A percentile compares a stretch with the other conserved stretches of the same genome.
Evolutionary conservation across 1,139 yeast species (phyloP).

Genomic region (Hyphopichia fennica): DNA sequence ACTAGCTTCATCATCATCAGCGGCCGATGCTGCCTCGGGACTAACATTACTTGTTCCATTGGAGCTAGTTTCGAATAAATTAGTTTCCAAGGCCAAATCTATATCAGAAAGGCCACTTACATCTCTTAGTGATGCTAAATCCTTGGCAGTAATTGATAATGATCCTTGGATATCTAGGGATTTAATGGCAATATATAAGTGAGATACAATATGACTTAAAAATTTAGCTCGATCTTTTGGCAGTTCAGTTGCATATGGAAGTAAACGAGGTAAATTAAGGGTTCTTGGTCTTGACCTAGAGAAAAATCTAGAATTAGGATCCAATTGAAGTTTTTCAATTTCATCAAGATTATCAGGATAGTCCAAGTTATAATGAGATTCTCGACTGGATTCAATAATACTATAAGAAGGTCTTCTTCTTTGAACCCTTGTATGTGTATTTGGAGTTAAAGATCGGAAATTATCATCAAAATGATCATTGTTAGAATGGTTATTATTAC

Average conservation of each 20-base stretch:
- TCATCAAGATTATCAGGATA: slow-evolving; percentile 52
- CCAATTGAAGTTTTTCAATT: slow-evolving; percentile 39
- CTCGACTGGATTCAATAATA: slow-evolving; percentile 37
- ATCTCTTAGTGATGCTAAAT: slow-evolving; percentile 44
- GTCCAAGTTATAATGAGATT: slow-evolving; percentile 55
- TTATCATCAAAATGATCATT: slow-evolving; percentile 2
- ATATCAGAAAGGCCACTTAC: slow-evolving; percentile 40
- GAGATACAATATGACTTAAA: slow-evolving; percentile 74
- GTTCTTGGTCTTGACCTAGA: slow-evolving; percentile 54
- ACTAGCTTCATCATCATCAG: slow-evolving; percentile 18
- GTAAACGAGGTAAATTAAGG: slow-evolving; percentile 55
- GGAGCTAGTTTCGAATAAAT: slow-evolving; percentile 34
- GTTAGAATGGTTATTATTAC: not conserved
- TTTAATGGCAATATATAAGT: slow-evolving; percentile 74
- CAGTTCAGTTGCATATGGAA: slow-evolving; percentile 78
- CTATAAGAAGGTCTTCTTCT: slow-evolving; percentile 38
- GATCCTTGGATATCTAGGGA: slow-evolving; percentile 78
- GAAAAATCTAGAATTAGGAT: slow-evolving; percentile 57
- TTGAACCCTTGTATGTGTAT: slow-evolving; percentile 14
- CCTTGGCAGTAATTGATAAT: slow-evolving; percentile 65
- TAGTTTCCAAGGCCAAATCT: slow-evolving; percentile 57
- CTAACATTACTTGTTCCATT: slow-evolving; percentile 7
- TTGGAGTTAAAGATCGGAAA: slow-evolving; percentile 29
- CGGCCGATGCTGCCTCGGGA: not conserved
- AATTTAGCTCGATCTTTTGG: slow-evolving; percentile 72